Base-by-base conservation (phyloP, 371 early-diverging fungal genomes). In the Zychaea mexicana region DNA sequence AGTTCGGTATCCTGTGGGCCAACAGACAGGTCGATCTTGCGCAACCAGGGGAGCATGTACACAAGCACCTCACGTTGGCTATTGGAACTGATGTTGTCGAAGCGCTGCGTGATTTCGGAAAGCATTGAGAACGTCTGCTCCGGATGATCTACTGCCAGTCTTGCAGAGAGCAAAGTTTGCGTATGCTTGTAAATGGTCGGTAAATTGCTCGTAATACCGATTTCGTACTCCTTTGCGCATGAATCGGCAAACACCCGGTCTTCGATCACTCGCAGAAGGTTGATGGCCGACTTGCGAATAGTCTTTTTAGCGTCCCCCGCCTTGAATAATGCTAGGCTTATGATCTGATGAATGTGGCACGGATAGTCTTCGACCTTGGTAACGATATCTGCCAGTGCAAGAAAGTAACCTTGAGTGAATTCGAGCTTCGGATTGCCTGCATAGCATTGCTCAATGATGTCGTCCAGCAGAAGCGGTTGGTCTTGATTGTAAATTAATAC, bases 31-130 rank as follows among this genome's bases (percentile, higher is more conserved):
- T 90, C 88, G 0, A 95, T 78, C 60, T 93, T 94, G 26, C 88
- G 81, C 33, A 95, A 76, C 98, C 98, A 97, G 0, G 98, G 96
- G 2, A 88, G 67, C 72, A 94, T 77, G n/a, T 92, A 87, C 13
- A 73, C 72, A 45, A 95, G 74, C 26, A 96, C 86, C 61, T 90
- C 89, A 9, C 90, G 85, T 39, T 84, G 85, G 22, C 82, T 84
- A 36, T 77, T 77, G 3, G 83, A 74, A 15, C 82, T 78, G 33
- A 94, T 88, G 49, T 83, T 77, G 21, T 94, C 91, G 52, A 93
- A 86, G 28, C 93, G 85, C 67, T 86, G 84, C 24, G 91, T 89
- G 22, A 91, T 81, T 70, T 97, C 96, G 0, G 92, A 90, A 0
- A 95, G 65, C 66, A 95, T 84, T 15, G 86, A 80, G 49, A 86